A percentile compares a stretch with the other conserved stretches of the same genome.
phyloP scores from a whole-genome alignment of 2,329 filamentous ascomycete species.

The Scedosporium minutisporum region DNA sequence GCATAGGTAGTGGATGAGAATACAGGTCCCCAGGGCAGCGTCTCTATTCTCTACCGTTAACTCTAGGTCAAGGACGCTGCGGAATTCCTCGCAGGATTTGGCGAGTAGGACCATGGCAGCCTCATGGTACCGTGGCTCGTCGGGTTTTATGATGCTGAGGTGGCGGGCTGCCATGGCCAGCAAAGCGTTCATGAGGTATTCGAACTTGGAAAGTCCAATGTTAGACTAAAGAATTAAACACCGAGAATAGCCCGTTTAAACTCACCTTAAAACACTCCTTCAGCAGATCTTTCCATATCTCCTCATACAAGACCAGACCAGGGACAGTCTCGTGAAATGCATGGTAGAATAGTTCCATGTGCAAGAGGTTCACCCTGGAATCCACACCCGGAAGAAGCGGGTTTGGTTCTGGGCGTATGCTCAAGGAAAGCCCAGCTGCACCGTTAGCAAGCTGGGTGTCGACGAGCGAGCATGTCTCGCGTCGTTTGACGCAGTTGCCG shows the following conservation, averaged over 20 bases:
- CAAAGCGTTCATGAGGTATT: slow-evolving; percentile 18
- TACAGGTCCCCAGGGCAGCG: slow-evolving; percentile 15
- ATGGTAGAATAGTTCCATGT: slow-evolving; percentile 22
- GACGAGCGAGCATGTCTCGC: slow-evolving; percentile 8
- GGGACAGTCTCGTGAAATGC: slow-evolving; percentile 16
- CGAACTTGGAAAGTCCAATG: slow-evolving; percentile 11
- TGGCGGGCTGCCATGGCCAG: slow-evolving; percentile 15
- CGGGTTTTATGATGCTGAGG: slow-evolving; percentile 11
- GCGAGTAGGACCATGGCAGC: slow-evolving; percentile 14
- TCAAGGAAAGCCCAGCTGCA: slow-evolving; percentile 1
- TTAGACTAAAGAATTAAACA: not conserved
- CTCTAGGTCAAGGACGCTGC: slow-evolving; percentile 12
- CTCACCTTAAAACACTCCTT: slow-evolving; percentile 18
- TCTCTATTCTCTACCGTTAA: slow-evolving; percentile 16
- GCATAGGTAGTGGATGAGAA: slow-evolving; percentile 20
- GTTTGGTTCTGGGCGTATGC: not conserved
- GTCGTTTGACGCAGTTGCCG: slow-evolving; percentile 17
- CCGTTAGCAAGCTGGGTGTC: slow-evolving; percentile 9
- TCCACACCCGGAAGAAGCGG: not conserved
- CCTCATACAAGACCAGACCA: slow-evolving; percentile 16
- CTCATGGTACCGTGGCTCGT: slow-evolving; percentile 12
- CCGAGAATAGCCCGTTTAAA: not conserved
- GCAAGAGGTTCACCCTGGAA: slow-evolving; percentile 17
- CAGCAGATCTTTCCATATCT: slow-evolving; percentile 18
- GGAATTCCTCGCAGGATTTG: slow-evolving; percentile 15